Evolutionary conservation across 1,284 basidiomycete genomes (phyloP), one percentile per base, ranked within the genome.

Genomic region (Coniferiporia weirii): DNA sequence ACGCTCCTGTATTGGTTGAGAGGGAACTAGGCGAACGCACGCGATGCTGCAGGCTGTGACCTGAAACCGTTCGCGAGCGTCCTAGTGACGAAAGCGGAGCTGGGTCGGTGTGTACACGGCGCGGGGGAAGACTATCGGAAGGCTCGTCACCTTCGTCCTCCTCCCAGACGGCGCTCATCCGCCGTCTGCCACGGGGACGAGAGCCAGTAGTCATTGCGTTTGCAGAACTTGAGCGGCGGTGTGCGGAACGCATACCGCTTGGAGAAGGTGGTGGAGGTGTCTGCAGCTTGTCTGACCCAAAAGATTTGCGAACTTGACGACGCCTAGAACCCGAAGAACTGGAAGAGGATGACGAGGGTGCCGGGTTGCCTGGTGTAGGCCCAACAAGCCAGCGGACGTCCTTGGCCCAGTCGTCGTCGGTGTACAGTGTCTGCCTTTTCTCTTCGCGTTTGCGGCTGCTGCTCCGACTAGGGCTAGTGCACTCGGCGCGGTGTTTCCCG

Each of bases 311-410:
- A 15, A 46, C 15, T 10, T 38, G 54, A 20, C 38, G 32, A 6
- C 52, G 51, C 38, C 55, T 57, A 17, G 55, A 63, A 61, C 56
- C 64, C 56, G 52, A 67, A 58, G 34, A 67, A 61, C 20, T 59
- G 62, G 57, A 59, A 61, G 17, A 64, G 49, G 43, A 36, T 60
- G 59, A 61, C 63, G 59, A 64, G 64, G 64, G 15, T 12, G 66
- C 56, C 54, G 65, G 63, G 27, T 67, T 63, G 22, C 63, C 54
- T 12, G 66, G 66, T 6, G 77, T 73, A 7, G 76, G 70, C 9
- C 38, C 38, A 10, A 78, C 77, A 35, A 87, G 78, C 82, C 82
- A 85, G 45, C 82, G 76, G 17, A 85, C 82, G 61, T 87, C 85
- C 65, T 77, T 81, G 12, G 82, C 67, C 69, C 69, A 70, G 27